Percentiles rank a stretch among this genome's conserved stretches.
These are phyloP conservation scores for Lactifluus subvellereus DNA, from an alignment of 768 basidiomycete genomes.

Conservation along the genomic window DNA sequence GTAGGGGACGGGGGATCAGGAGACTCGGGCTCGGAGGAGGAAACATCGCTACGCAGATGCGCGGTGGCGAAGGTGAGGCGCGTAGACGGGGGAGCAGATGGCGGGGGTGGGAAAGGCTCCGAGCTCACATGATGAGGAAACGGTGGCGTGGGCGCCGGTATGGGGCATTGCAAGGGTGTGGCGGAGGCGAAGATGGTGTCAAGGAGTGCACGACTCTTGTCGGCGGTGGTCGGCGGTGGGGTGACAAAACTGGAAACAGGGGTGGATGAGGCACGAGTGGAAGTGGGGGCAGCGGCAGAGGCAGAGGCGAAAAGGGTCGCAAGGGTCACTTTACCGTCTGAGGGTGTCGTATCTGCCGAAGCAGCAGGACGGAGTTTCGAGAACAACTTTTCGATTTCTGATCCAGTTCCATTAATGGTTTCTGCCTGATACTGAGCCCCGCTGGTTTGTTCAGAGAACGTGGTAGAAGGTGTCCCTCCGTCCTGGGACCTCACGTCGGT, in stretches of 20 bases:
- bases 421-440: background rate
- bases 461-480: background rate
- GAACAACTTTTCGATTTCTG: slow-evolving; percentile 42
- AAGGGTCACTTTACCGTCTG: slow-evolving; percentile 35
- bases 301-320: slow-evolving; percentile 43
- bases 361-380: slow-evolving; percentile 37
- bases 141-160: slow-evolving; percentile 19
- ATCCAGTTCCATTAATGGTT: slow-evolving; percentile 25
- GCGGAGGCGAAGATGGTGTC: slow-evolving; percentile 74
- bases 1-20: slow-evolving; percentile 6
- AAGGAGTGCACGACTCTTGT: slow-evolving; percentile 52
- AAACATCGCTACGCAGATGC: slow-evolving; percentile 19
- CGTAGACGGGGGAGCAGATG: slow-evolving; percentile 24
- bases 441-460: background rate
- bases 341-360: slow-evolving; percentile 26
- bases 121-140: slow-evolving; percentile 17
- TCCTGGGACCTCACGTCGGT: slow-evolving; percentile 17
- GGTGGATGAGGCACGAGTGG: slow-evolving; percentile 21
- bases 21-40: slow-evolving; percentile 16
- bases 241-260: slow-evolving; percentile 14
- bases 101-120: slow-evolving; percentile 22
- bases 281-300: slow-evolving; percentile 3
- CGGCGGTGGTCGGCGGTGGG: slow-evolving; percentile 28
- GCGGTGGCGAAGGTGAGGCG: slow-evolving; percentile 25
- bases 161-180: slow-evolving; percentile 26